Conservation (phyloP, 1,284 basidiomycete genomes). For the Pseudozyma sp. region DNA sequence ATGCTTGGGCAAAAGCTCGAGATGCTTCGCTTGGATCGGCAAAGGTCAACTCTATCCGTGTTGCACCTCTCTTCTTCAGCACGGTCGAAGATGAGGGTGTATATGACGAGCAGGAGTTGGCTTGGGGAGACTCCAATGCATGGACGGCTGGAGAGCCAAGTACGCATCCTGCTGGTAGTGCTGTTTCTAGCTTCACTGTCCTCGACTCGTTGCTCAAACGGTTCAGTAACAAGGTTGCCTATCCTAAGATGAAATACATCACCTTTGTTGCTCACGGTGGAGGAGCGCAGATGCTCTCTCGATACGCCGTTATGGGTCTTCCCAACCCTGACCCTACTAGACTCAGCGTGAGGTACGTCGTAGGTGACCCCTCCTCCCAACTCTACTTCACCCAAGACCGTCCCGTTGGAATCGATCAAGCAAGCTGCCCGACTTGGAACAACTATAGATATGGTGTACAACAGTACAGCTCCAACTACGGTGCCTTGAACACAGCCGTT, state of each 20-base stretch:
- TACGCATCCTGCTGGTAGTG: conserved; percentile 31
- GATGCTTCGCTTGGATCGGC: conserved; percentile 25
- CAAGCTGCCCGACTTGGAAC: conserved; percentile 45
- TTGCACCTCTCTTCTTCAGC: conserved; percentile 60
- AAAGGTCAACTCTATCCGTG: conserved; percentile 39
- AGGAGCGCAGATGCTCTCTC: conserved; percentile 55
- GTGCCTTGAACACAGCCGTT: background rate
- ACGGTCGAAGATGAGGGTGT: conserved; percentile 28
- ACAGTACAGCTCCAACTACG: conserved; percentile 27
- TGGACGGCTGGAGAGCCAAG: conserved; percentile 52
- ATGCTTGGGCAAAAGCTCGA: conserved; percentile 24
- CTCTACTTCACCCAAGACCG: conserved; percentile 61
- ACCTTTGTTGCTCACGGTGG: conserved; percentile 63
- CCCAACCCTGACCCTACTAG: conserved; percentile 19
- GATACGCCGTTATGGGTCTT: conserved; percentile 52
- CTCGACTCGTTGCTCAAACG: conserved; percentile 40
- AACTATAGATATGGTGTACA: conserved; percentile 54
- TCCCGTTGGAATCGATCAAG: conserved; percentile 34
- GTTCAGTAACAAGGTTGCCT: conserved; percentile 31
- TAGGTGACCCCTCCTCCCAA: conserved; percentile 53
- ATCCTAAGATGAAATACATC: conserved; percentile 57
- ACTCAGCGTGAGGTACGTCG: conserved; percentile 50
- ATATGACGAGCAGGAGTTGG: conserved; percentile 32
- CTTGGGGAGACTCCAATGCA: conserved; percentile 56
- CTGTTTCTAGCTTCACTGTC: conserved; percentile 41